Conservation (phyloP, 306 rosid species). For the Pyrus bretschneideri region DNA sequence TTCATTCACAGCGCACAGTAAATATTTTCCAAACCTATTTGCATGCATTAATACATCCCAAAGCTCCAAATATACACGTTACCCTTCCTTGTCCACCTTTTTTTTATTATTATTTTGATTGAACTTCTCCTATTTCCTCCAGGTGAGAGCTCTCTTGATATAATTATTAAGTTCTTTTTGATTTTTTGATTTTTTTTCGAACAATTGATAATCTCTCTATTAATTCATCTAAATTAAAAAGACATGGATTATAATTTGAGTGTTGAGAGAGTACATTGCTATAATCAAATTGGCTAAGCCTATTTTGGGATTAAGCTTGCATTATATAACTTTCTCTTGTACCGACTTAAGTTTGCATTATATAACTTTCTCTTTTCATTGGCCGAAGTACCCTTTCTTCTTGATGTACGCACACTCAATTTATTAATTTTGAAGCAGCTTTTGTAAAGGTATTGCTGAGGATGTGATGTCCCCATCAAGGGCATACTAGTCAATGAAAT, state of each 20-base stretch:
- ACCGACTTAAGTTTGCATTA: too few relatives aligned
- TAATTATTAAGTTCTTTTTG: neutral
- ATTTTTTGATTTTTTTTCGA: too few relatives aligned
- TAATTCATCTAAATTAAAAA: neutral
- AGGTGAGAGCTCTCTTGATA: neutral
- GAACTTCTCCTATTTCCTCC: too few relatives aligned
- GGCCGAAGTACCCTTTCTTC: slow-evolving; percentile 45
- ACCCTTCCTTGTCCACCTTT: neutral
- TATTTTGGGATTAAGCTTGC: neutral
- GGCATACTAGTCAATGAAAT: slow-evolving; percentile 55
- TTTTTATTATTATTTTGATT: neutral
- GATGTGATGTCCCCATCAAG: slow-evolving; percentile 86
- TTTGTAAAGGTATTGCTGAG: slow-evolving; percentile 72
- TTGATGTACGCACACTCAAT: slow-evolving; percentile 23
- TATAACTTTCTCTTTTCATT: neutral
- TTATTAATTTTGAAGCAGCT: slow-evolving; percentile 63
- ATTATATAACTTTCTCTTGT: too few relatives aligned
- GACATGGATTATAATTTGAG: neutral
- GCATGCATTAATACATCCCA: slow-evolving; percentile 66
- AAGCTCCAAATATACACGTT: slow-evolving; percentile 49
- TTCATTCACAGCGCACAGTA: slow-evolving; percentile 39
- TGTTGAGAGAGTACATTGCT: neutral
- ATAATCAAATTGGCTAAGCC: neutral
- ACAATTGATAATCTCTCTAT: neutral
- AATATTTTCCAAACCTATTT: slow-evolving; percentile 19